A percentile compares a stretch with the other conserved stretches of the same genome.
Conservation (phyloP, 495 filamentous ascomycete genomes). For the Hyaloscypha hepaticicola region DNA sequence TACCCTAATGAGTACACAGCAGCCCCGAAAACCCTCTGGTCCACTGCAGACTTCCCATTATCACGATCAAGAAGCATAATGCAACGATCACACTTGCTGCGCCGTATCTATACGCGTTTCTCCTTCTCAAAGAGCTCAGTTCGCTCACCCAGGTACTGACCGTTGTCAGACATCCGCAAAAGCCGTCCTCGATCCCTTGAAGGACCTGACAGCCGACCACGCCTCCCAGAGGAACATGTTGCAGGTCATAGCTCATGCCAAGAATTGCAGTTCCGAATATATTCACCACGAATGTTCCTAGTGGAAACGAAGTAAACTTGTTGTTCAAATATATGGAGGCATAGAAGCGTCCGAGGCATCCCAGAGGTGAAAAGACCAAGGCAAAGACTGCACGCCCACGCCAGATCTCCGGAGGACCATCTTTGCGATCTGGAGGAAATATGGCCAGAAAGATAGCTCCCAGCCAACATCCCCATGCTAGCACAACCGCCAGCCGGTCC, state of each 20-base stretch:
- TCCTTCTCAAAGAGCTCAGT: conserved; percentile 62
- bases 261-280: conserved; percentile 65
- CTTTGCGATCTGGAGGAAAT: conserved; percentile 65
- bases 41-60: conserved; percentile 83
- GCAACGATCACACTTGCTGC: conserved; percentile 60
- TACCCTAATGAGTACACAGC: conserved; percentile 26
- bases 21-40: conserved; percentile 56
- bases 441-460: conserved; percentile 73
- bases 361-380: conserved; percentile 80
- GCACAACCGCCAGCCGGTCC: conserved; percentile 59
- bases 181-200: conserved; percentile 84
- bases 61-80: conserved; percentile 64
- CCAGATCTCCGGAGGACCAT: conserved; percentile 55
- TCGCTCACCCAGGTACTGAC: conserved; percentile 92
- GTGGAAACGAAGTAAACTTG: conserved; percentile 66
- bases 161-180: conserved; percentile 87
- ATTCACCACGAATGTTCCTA: conserved; percentile 89
- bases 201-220: conserved; percentile 74
- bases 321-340: conserved; percentile 65
- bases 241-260: conserved; percentile 70
- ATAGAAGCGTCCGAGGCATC: conserved; percentile 75
- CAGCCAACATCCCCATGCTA: conserved; percentile 75
- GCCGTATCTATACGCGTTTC: conserved; percentile 77
- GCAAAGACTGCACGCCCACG: conserved; percentile 73
- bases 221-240: conserved; percentile 55